Base-by-base conservation (phyloP, 495 filamentous ascomycete genomes). In the Tricharina praecox region DNA sequence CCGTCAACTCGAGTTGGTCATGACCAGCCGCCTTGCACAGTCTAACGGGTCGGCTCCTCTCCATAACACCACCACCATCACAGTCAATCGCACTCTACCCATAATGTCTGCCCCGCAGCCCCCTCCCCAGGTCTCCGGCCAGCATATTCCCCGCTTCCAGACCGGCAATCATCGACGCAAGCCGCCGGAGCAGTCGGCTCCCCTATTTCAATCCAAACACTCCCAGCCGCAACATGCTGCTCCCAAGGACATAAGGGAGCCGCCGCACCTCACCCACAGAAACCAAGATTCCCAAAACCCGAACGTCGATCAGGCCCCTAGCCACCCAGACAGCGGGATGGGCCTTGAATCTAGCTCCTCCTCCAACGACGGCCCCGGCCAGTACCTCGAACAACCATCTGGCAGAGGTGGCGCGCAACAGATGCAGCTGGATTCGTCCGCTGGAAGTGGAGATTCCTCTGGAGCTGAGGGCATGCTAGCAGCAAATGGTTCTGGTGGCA, bases 381-480 rank as follows among this genome's bases (percentile, higher is more conserved):
- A 37, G 34, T 37, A 9, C 18, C 4, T 18, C 13, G 20, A 2
- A 43, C 40, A 24, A 11, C 37, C 15, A 21, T 20, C 37, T 3
- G 24, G 24, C 40, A 18, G 21, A 19, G 40, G 40, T 32, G 28
- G 7, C 10, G 13, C 21, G 20, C 20, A 24, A 43, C 40, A 11
- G 13, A 33, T 46, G 43, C 43, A 11, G 8, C 16, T 46, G 26
- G 43, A 46, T 19, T 48, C 45, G 32, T 48, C 45, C 1, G 45
- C 20, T 26, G 45, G 45, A 21, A 48, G 45, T 39, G 45, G 45
- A 23, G 33, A 48, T 39, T 38, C 45, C 2, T 48, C 45, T 21
- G 20, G 45, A 1, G 34, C 11, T 18, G 45, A 48, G 20, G 45
- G 45, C 13, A 48, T 23, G 35, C 5, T 23, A 19, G 10, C 33